Evolutionary conservation across 2,329 filamentous ascomycete genomes (phyloP).

Genomic region (Fusarium sp.): DNA sequence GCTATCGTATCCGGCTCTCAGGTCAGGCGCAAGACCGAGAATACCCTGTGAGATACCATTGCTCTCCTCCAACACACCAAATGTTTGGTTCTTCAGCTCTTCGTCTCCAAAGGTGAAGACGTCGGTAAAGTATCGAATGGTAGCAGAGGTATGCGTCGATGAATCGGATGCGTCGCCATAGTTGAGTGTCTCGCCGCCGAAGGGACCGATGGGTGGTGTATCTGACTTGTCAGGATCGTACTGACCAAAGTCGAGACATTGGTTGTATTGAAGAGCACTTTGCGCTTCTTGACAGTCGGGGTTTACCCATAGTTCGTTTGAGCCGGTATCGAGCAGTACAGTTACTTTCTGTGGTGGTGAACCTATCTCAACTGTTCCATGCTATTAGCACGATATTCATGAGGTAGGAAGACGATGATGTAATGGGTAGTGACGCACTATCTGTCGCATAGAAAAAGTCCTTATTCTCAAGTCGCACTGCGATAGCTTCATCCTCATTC

Average conservation of each 20-base stretch:
- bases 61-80: conserved; percentile 60
- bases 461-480: conserved; percentile 50
- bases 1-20: conserved; percentile 52
- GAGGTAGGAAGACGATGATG: not conserved
- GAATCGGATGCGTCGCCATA: conserved; percentile 55
- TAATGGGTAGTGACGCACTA: conserved; percentile 46
- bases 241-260: conserved; percentile 56
- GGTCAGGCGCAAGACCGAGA: conserved; percentile 60
- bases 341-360: conserved; percentile 56
- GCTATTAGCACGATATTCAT: not conserved
- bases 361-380: conserved; percentile 55
- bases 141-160: conserved; percentile 52
- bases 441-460: conserved; percentile 55
- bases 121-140: conserved; percentile 60
- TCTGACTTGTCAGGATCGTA: conserved; percentile 58
- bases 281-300: conserved; percentile 58
- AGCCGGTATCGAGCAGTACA: conserved; percentile 64
- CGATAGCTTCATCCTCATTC: conserved; percentile 43
- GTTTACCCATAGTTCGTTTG: conserved; percentile 67
- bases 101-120: conserved; percentile 58
- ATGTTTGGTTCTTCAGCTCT: conserved; percentile 58
- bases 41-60: conserved; percentile 64
- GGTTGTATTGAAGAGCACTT: conserved; percentile 47
- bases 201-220: conserved; percentile 53
- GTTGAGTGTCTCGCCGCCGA: conserved; percentile 52